Base-by-base conservation (phyloP, 169 alveolate species). In the Cryptosporidium parvum region DNA sequence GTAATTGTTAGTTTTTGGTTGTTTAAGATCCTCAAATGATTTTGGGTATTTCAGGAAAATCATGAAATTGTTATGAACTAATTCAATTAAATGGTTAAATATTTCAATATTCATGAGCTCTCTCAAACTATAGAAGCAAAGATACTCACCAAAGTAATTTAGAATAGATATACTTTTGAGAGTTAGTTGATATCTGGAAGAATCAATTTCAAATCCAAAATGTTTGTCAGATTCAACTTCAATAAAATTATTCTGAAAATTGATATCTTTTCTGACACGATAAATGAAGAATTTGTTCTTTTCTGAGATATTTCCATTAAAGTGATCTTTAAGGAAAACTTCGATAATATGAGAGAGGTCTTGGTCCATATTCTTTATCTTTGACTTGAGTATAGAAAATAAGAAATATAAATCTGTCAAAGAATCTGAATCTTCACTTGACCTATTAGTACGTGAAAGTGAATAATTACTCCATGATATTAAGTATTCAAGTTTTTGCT, bases 91-190 rank as follows among this genome's bases (percentile, higher is more conserved):
- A 26, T 33, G 6, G 42, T 45, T 42, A 18, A 80, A 65, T 3
- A 80, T 65, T 9, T 29, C 69, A 16, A 67, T 61, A 33, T 35
- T 65, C n/a, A 12, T 12, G 18, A 65, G 65, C 21, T 80, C 75
- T 31, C 33, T 51, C 37, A 48, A 33, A 39, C 26, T 80, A 48
- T 65, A 42, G 33, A 80, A 62, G 42, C 89, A 80, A 5, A 65
- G 51, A 65, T 65, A 80, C 35, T 80, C 89, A 44, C 89, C 89
- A 61, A 61, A 31, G 56, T 16, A 26, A 14, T 80, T 18, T 10
- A 65, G 10, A 33, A 29, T 35, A 10, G 44, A 65, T 29, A 0
- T 9, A 33, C 6, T 65, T 26, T 35, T 35, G 18, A 4, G 9
- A 29, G 33, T 14, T 8, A 16, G 7, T 5, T 65, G 53, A n/a